These are phyloP conservation scores for Syzygium grande DNA, from an alignment of 345 rosid species.

Conservation along the genomic window DNA sequence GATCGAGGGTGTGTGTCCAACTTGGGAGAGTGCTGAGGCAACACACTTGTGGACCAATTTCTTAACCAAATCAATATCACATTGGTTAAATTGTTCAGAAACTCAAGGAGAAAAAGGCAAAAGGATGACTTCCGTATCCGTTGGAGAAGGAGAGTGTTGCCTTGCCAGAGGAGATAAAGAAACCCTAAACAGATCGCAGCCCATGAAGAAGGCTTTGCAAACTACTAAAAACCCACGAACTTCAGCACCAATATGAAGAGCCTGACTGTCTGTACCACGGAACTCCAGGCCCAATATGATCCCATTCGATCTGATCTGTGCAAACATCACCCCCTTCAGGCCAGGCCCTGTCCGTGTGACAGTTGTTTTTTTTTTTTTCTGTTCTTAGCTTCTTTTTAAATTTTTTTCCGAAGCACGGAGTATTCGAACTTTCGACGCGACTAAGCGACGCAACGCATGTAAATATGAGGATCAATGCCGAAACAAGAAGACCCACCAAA, in stretches of 20 bases:
- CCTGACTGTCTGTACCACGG: too few relatives aligned
- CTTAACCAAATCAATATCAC: too few relatives aligned
- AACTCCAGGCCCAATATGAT: neutral
- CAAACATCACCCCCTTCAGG: neutral
- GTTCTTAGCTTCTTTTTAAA: neutral
- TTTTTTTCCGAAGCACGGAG: neutral
- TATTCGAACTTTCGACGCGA: neutral
- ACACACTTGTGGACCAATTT: too few relatives aligned
- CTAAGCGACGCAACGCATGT: neutral
- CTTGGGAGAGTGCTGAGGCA: too few relatives aligned
- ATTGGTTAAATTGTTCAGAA: too few relatives aligned
- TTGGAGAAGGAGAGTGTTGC: too few relatives aligned
- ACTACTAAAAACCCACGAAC: neutral
- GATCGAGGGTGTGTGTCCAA: neutral
- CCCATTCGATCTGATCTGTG: neutral
- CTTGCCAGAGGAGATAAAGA: neutral
- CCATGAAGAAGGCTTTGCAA: neutral
- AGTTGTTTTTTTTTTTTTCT: rapidly evolving
- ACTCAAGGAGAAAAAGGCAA: too few relatives aligned
- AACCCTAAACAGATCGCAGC: neutral
- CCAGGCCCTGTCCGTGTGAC: neutral
- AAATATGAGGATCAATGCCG: neutral
- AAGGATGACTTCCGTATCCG: too few relatives aligned
- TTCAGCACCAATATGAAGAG: too few relatives aligned
- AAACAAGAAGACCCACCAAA: neutral